Evolutionary conservation across 2,329 filamentous ascomycete species (phyloP), one percentile per base, ranked within the genome.

Genomic region (Microdochium bolleyi): DNA sequence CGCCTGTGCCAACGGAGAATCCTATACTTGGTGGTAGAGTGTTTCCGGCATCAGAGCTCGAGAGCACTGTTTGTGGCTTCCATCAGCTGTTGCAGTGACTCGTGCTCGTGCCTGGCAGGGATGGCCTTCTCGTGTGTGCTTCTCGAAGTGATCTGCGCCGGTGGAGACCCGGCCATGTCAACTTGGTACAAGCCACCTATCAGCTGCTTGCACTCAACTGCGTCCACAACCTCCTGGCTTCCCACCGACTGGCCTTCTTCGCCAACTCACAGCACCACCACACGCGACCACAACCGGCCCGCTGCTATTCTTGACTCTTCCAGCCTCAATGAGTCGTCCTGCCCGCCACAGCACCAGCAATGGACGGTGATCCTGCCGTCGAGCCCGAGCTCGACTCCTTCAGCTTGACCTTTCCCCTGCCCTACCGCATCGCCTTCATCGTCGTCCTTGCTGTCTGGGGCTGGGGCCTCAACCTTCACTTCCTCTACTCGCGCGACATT

Each of bases 381-480:
- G 85, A 88, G 72, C 68, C 76, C 56, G 71, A 77, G 72, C 82
- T 95, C 70, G 92, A 96, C 78, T 80, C 83, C 70, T 94, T 96
- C 77, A 92, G 88, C 79, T 77, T 89, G 66, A 78, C 88, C 57
- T 85, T 97, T 59, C 94, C 92, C 51, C 77, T 97, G 56, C 92
- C 94, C 46, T 96, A 92, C 69, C 86, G 92, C 60, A 84, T 96
- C 54, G 89, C 90, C 55, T 81, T 95, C 60, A 87, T 96, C 62
- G 74, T 94, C 57, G 87, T 95, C 51, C 74, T 95, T 58, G 91
- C 89, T 61, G 85, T 95, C 64, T 97, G 92, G 92, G 91, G 89
- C 67, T 99, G 92, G 91, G 91, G 87, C 59, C 71, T 88, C 61
- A 97, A 96, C 73, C 82, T 97, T 41, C 91, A 96, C 67, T 92